A percentile compares a stretch with the other conserved stretches of the same genome.
Conservation (phyloP, 805 yeast species). For the Lipomyces sp. region DNA sequence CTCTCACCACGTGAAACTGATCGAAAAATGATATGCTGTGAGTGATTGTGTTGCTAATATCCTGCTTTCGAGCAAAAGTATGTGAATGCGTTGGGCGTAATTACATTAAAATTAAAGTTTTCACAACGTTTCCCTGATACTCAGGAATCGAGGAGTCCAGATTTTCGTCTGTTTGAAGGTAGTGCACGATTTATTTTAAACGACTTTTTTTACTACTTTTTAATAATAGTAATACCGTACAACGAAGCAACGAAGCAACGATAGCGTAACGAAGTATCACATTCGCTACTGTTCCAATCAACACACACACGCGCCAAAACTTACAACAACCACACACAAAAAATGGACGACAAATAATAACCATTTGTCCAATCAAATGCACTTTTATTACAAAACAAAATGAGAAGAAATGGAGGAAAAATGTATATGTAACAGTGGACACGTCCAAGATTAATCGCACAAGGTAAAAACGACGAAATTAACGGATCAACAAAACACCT, state of each 20-base stretch:
- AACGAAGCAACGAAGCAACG: background rate
- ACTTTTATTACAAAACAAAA: background rate
- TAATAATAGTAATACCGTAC: background rate
- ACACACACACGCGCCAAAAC: background rate
- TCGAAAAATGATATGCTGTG: background rate
- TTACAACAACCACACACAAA: background rate
- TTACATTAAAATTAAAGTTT: background rate
- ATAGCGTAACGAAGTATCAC: background rate
- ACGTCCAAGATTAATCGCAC: background rate
- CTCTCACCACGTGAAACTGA: background rate
- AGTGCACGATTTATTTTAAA: background rate
- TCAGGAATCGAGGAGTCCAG: background rate
- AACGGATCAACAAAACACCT: conserved; percentile 7
- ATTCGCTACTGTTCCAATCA: background rate
- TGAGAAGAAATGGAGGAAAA: background rate
- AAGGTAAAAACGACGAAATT: background rate
- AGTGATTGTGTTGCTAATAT: too few relatives aligned
- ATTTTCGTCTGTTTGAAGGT: background rate
- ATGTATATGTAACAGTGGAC: background rate
- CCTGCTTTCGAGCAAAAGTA: too few relatives aligned
- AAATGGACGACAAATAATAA: background rate
- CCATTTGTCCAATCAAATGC: background rate
- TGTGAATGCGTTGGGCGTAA: too few relatives aligned
- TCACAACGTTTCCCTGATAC: background rate
- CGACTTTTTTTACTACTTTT: background rate